phyloP scores from a whole-genome alignment of 768 basidiomycete genomes.

The Kwoniella sp. region DNA sequence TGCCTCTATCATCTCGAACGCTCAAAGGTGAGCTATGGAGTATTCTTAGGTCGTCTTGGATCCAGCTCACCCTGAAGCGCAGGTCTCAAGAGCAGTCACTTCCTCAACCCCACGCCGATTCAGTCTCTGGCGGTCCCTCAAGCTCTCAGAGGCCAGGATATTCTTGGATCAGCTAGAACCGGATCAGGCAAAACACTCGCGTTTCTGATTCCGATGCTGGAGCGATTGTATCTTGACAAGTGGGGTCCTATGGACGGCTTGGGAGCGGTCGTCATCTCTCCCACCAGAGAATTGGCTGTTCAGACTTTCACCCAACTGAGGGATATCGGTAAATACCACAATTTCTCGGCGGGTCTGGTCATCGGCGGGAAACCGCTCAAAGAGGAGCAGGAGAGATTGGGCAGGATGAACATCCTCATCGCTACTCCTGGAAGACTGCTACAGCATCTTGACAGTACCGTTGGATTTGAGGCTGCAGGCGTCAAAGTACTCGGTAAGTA shows the following conservation, averaged over 20 bases:
- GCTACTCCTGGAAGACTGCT: conserved; percentile 92
- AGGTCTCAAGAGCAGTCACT: conserved; percentile 87
- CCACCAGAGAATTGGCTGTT: conserved; percentile 90
- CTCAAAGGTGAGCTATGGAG: conserved; percentile 65
- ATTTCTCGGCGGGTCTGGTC: conserved; percentile 89
- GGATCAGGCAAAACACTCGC: conserved; percentile 76
- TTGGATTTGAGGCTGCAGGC: conserved; percentile 87
- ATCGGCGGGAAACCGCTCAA: conserved; percentile 96
- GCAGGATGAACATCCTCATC: conserved; percentile 97
- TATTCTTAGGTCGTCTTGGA: background rate
- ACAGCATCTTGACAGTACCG: conserved; percentile 98
- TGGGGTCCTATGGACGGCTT: conserved; percentile 75
- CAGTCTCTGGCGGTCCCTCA: conserved; percentile 66
- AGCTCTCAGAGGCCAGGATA: conserved; percentile 66
- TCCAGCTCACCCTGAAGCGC: background rate
- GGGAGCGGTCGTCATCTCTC: conserved; percentile 89
- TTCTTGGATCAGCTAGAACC: conserved; percentile 70
- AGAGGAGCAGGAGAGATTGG: conserved; percentile 83
- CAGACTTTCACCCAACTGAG: conserved; percentile 96
- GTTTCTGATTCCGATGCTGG: conserved; percentile 69
- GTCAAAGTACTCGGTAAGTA: conserved; percentile 82
- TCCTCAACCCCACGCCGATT: conserved; percentile 82
- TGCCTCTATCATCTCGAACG: conserved; percentile 76
- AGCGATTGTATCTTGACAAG: conserved; percentile 66
- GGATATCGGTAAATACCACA: conserved; percentile 87